phyloP scores from a whole-genome alignment of 805 yeast species.

The Dipodascus albidus region DNA sequence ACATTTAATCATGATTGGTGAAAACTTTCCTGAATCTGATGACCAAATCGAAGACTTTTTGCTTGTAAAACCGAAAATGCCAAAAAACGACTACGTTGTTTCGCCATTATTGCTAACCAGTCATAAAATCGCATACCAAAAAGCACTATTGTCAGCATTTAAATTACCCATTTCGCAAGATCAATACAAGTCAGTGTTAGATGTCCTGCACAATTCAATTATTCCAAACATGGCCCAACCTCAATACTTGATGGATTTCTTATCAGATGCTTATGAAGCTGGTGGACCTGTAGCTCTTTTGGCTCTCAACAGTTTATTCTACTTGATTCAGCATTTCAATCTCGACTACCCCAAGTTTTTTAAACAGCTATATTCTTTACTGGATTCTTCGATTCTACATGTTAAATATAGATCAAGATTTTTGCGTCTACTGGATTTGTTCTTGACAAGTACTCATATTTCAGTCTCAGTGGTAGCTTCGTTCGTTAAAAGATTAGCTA shows the following conservation, averaged over 20 bases:
- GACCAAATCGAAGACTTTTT: slow-evolving; percentile 13
- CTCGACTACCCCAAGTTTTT: slow-evolving; percentile 89
- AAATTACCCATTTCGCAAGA: slow-evolving; percentile 33
- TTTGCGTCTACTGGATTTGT: slow-evolving; percentile 74
- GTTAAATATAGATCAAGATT: slow-evolving; percentile 78
- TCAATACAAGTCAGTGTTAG: slow-evolving; percentile 60
- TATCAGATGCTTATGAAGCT: slow-evolving; percentile 71
- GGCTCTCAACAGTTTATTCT: slow-evolving; percentile 80
- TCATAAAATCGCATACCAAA: slow-evolving; percentile 59
- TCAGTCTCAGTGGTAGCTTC: slow-evolving; percentile 79
- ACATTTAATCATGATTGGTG: slow-evolving; percentile 13
- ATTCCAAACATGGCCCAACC: slow-evolving; percentile 76
- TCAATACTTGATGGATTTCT: slow-evolving; percentile 79
- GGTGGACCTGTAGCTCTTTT: slow-evolving; percentile 57
- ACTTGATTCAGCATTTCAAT: slow-evolving; percentile 67
- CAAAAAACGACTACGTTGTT: slow-evolving; percentile 24
- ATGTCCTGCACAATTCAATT: slow-evolving; percentile 69
- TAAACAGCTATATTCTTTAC: slow-evolving; percentile 64
- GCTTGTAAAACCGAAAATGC: slow-evolving; percentile 12
- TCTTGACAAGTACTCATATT: slow-evolving; percentile 76
- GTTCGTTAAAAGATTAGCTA: slow-evolving; percentile 71
- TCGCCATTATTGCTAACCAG: slow-evolving; percentile 29
- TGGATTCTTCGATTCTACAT: slow-evolving; percentile 66
- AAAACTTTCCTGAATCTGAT: slow-evolving; percentile 16
- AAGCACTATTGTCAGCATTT: slow-evolving; percentile 50